Conservation (phyloP, 2,329 filamentous ascomycete species). For the Furcasterigmium sp. region DNA sequence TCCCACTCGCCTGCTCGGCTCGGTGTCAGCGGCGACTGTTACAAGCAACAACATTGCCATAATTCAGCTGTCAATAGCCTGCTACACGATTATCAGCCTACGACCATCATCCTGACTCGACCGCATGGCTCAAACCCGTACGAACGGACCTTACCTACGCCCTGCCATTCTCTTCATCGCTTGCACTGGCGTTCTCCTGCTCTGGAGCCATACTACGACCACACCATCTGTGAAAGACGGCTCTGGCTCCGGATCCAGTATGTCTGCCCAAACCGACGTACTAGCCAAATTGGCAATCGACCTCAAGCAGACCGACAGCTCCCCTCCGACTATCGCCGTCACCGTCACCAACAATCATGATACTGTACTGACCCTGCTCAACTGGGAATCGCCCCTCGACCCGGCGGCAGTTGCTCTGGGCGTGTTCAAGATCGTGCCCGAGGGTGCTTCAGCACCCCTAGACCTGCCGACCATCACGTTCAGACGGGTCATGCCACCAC, state of each 20-base stretch:
- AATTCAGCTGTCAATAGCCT: too few species aligned
- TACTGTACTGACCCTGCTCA: constrained; percentile 32
- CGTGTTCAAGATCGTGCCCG: constrained; percentile 31
- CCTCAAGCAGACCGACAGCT: constrained; percentile 24
- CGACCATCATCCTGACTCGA: too few species aligned
- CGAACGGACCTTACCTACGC: not conserved
- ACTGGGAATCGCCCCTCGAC: constrained; percentile 41
- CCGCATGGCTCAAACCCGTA: too few species aligned
- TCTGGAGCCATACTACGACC: constrained; percentile 3
- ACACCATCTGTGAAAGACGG: too few species aligned
- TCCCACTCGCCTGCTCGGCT: too few species aligned
- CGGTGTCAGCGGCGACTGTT: too few species aligned
- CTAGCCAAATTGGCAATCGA: constrained; percentile 23
- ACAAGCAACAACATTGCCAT: too few species aligned
- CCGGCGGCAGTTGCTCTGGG: constrained; percentile 33
- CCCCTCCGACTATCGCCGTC: constrained; percentile 28
- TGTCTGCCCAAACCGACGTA: constrained; percentile 3
- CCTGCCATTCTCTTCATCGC: constrained; percentile 5
- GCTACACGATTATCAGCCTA: too few species aligned
- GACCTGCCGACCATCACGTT: constrained; percentile 30
- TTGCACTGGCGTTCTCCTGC: constrained; percentile 1
- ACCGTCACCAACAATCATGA: constrained; percentile 33
- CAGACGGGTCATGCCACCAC: constrained; percentile 34
- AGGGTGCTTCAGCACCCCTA: constrained; percentile 24
- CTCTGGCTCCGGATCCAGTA: too few species aligned